Conservation (phyloP, 2,329 filamentous ascomycete species). For the Cordyceps farinosa region DNA sequence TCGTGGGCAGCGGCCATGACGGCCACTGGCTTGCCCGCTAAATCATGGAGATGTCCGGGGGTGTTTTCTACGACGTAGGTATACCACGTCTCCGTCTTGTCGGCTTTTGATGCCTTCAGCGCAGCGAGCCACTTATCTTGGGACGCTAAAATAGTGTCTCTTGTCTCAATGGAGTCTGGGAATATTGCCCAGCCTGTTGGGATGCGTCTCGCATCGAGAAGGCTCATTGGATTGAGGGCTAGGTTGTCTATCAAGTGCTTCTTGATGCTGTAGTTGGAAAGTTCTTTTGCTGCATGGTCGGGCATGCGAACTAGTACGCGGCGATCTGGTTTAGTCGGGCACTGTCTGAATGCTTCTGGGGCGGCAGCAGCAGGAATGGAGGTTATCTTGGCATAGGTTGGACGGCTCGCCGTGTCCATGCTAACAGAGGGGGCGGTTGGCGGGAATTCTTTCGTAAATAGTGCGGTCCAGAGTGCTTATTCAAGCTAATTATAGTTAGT, state of each 20-base stretch:
- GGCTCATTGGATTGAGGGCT: background rate
- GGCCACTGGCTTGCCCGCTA: background rate
- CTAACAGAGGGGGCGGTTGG: background rate
- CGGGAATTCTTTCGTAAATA: background rate
- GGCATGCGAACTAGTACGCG: background rate
- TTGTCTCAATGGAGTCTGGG: background rate
- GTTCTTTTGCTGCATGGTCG: background rate
- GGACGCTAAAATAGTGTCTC: background rate
- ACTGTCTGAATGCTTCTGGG: background rate
- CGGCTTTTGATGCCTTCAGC: background rate
- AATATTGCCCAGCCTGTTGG: background rate
- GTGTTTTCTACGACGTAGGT: background rate
- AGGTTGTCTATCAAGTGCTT: background rate
- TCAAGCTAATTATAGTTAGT: too few relatives aligned
- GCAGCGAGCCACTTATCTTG: background rate
- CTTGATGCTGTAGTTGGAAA: background rate
- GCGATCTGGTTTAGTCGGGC: background rate
- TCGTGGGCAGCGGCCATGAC: background rate
- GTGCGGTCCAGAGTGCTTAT: background rate
- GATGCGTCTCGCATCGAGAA: background rate
- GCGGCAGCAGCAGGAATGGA: background rate
- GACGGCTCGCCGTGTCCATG: background rate
- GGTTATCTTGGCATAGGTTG: background rate
- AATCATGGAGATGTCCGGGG: background rate
- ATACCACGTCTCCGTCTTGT: conserved; percentile 2